These are phyloP conservation scores for Ceriops decandra DNA, from an alignment of 345 rosid genomes.

Conservation along the genomic window DNA sequence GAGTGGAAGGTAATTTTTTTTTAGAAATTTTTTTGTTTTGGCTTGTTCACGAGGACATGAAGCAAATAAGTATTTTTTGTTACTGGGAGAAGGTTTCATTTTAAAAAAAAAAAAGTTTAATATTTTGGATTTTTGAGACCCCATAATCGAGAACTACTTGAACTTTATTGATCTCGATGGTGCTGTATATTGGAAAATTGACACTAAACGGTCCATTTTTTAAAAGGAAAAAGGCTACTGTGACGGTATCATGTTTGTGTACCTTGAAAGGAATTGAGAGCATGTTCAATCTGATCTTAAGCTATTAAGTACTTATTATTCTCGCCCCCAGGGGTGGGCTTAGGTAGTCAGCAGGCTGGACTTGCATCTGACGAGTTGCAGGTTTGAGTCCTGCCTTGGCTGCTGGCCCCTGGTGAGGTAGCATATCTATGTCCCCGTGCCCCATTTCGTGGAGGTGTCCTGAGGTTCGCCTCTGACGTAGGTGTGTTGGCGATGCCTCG, in stretches of 20 bases:
- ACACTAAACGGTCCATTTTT: neutral
- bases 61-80: neutral
- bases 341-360: no score
- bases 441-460: no score
- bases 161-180: neutral
- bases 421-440: no score
- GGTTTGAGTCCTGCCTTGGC: no score
- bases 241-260: neutral
- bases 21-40: neutral
- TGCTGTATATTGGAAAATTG: neutral
- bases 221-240: neutral
- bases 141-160: neutral
- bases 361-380: no score
- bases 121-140: neutral
- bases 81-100: neutral
- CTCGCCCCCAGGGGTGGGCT: no score
- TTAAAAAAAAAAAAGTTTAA: neutral
- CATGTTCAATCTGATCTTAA: neutral
- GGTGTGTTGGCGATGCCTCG: no score
- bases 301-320: neutral
- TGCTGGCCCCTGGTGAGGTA: no score
- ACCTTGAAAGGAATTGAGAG: neutral
- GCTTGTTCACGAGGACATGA: slow-evolving; percentile 8
- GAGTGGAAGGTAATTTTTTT: no score
- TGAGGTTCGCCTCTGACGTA: no score